phyloP scores from a whole-genome alignment of 495 filamentous ascomycete genomes.

The Amniculicola lignicola region DNA sequence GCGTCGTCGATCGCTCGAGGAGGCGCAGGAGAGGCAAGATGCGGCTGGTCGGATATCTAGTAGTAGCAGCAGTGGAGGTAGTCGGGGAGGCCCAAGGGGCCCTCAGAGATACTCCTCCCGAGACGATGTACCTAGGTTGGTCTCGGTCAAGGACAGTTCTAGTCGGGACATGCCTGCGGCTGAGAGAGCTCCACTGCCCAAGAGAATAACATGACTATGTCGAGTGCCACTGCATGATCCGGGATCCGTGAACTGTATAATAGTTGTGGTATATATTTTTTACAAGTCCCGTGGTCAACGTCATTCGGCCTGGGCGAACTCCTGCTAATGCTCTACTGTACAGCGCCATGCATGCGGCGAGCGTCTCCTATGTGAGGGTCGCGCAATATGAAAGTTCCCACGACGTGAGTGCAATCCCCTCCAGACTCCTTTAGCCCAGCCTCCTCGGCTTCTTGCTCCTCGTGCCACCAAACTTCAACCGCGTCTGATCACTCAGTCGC shows the following conservation, averaged over 20 bases:
- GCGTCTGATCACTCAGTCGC: constrained; percentile 76
- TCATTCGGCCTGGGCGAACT: too few relatives aligned
- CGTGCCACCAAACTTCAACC: constrained; percentile 93
- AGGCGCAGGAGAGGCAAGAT: constrained; percentile 35
- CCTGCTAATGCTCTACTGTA: constrained; percentile 2
- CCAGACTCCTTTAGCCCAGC: constrained; percentile 50
- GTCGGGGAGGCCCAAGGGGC: constrained; percentile 27
- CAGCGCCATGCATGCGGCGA: too few relatives aligned
- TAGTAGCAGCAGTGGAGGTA: constrained; percentile 31
- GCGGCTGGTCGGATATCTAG: constrained; percentile 35
- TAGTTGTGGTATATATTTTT: too few relatives aligned
- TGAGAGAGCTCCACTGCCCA: constrained; percentile 45
- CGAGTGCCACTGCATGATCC: too few relatives aligned
- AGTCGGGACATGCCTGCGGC: constrained; percentile 44
- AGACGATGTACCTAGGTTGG: constrained; percentile 26
- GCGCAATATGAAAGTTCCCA: too few relatives aligned
- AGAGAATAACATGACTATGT: constrained; percentile 29
- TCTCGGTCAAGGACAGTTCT: constrained; percentile 39
- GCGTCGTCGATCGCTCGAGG: constrained; percentile 29
- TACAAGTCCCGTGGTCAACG: background rate
- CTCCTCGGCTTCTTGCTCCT: constrained; percentile 77
- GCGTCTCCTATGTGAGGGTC: too few relatives aligned
- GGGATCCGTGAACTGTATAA: too few relatives aligned
- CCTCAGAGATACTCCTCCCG: constrained; percentile 33
- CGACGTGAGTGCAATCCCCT: background rate